Evolutionary conservation across 2,329 filamentous ascomycete species (phyloP).

Genomic region (Colletotrichum agaves): DNA sequence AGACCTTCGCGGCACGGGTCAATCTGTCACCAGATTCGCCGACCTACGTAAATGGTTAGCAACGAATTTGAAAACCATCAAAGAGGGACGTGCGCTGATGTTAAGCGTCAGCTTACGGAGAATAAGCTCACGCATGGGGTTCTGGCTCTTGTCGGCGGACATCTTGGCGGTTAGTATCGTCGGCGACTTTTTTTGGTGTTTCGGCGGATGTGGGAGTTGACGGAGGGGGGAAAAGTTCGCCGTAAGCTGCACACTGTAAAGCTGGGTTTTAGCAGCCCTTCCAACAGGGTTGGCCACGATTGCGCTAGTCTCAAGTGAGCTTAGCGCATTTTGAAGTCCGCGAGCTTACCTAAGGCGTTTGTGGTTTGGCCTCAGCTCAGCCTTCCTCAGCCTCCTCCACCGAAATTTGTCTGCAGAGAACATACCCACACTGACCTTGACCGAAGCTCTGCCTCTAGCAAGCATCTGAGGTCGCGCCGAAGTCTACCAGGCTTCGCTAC

Average conservation of each 20-base stretch:
- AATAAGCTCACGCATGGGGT: constrained; percentile 99
- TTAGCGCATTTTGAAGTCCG: neutral
- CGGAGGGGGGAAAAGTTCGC: neutral
- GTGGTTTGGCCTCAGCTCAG: constrained; percentile 44
- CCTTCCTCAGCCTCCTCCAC: constrained; percentile 52
- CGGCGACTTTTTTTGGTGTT: constrained; percentile 43
- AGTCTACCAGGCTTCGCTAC: constrained; percentile 50
- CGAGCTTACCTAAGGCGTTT: constrained; percentile 8
- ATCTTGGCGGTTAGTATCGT: constrained; percentile 52
- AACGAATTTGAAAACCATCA: neutral
- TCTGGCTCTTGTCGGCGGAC: constrained; percentile 88
- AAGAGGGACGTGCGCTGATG: constrained; percentile 64
- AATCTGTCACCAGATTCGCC: constrained; percentile 99
- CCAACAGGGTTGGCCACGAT: constrained; percentile 42
- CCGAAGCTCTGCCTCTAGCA: constrained; percentile 49
- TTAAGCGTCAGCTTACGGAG: constrained; percentile 99
- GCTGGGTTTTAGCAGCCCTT: constrained; percentile 54
- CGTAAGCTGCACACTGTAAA: constrained; percentile 45
- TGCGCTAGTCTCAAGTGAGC: neutral
- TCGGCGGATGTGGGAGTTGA: constrained; percentile 39
- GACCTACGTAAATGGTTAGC: constrained; percentile 58
- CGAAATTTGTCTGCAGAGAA: constrained; percentile 52
- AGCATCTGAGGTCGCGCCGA: constrained; percentile 55
- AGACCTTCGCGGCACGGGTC: constrained; percentile 99
- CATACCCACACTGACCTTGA: constrained; percentile 52